Evolutionary conservation across 116 monocot species (phyloP).

Genomic region (Cymodocea nodosa): DNA sequence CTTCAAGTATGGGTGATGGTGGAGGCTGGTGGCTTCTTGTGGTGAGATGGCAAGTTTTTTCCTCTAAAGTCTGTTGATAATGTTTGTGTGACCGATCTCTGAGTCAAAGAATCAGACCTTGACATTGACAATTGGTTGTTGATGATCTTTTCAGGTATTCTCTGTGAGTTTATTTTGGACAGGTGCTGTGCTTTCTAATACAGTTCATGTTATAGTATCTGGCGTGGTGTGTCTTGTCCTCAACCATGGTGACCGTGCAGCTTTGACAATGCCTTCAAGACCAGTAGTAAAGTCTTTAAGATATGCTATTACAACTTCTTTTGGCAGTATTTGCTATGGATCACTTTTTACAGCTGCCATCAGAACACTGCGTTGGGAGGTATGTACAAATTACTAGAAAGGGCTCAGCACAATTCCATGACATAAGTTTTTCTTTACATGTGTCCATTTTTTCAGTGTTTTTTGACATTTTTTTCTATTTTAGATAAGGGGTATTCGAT

Average conservation of each 20-base stretch:
- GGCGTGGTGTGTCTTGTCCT: conserved; percentile 93
- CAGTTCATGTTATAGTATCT: conserved; percentile 93
- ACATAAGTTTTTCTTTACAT: not conserved
- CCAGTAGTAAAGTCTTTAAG: conserved; percentile 55
- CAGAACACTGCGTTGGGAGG: conserved; percentile 94
- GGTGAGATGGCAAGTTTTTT: conserved; percentile 99
- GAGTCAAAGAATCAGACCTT: not conserved
- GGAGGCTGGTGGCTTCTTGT: conserved; percentile 98
- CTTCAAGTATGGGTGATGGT: conserved; percentile 42
- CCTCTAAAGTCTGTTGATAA: conserved; percentile 1
- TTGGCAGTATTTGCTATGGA: conserved; percentile 99
- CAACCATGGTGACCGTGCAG: conserved; percentile 59
- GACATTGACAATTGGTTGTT: not conserved
- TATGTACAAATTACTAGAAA: conserved; percentile 5
- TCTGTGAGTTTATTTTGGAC: conserved; percentile 99
- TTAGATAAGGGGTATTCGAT: conserved; percentile 86
- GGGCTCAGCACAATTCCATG: not conserved
- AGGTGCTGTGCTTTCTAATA: conserved; percentile 91
- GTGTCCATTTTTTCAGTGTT: not conserved
- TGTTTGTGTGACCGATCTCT: not conserved
- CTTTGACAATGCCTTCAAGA: conserved; percentile 63
- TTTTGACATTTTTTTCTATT: not conserved
- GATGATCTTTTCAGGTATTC: conserved; percentile 46
- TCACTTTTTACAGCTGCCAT: conserved; percentile 98
- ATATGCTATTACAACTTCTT: conserved; percentile 81